Percentiles rank a stretch among this genome's conserved stretches.
Conservation (phyloP, 2,329 filamentous ascomycete species). For the Lasiodiplodia hormozganensis region DNA sequence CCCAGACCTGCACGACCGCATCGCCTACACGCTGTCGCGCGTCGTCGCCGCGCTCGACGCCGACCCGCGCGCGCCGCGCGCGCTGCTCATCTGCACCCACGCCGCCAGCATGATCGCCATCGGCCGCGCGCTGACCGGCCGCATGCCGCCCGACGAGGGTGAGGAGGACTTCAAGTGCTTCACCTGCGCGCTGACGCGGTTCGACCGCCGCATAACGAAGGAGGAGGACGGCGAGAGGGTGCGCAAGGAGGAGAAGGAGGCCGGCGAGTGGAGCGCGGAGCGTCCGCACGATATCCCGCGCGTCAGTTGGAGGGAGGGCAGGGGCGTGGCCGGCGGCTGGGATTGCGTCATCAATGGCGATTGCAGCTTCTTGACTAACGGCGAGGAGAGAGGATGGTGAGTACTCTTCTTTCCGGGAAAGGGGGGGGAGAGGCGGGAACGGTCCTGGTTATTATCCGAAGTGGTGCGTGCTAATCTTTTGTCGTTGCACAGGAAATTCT, state of each 20-base stretch:
- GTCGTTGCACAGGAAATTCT: conserved; percentile 54
- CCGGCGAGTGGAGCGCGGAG: conserved; percentile 38
- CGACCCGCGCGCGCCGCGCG: conserved; percentile 67
- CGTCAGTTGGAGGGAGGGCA: conserved; percentile 63
- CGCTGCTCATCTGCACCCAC: conserved; percentile 85
- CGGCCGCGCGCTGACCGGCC: conserved; percentile 80
- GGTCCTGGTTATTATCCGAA: not conserved
- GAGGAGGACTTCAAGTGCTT: conserved; percentile 84
- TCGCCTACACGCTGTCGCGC: conserved; percentile 71
- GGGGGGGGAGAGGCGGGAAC: too few species aligned
- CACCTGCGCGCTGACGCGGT: conserved; percentile 81
- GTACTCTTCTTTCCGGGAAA: conserved; percentile 30
- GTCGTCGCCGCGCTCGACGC: conserved; percentile 76
- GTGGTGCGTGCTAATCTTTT: not conserved
- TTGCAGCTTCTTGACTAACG: conserved; percentile 79
- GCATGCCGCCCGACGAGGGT: conserved; percentile 72
- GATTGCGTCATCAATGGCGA: conserved; percentile 80
- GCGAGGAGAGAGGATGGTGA: conserved; percentile 89
- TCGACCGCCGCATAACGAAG: conserved; percentile 54
- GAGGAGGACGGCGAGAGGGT: conserved; percentile 34
- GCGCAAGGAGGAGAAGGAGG: conserved; percentile 28
- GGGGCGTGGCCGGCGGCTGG: conserved; percentile 79
- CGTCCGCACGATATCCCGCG: conserved; percentile 48
- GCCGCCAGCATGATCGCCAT: conserved; percentile 88
- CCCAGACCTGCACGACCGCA: conserved; percentile 77